Base-by-base conservation (phyloP, 257 asterid genomes). In the Nyctanthes arbortristis region DNA sequence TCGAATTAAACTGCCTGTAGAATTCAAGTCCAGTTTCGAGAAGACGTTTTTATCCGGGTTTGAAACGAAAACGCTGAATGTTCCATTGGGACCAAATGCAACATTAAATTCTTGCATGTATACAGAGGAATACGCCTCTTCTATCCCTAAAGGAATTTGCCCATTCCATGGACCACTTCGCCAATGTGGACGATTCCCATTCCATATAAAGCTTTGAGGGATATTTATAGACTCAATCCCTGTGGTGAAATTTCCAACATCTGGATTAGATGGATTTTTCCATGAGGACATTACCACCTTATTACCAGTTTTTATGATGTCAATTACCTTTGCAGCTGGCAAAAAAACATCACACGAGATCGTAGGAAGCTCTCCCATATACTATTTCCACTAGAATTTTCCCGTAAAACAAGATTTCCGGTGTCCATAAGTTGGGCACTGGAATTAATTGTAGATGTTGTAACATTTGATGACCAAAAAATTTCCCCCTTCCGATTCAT, bases 181-280 rank as follows among this genome's bases (percentile, higher is more conserved):
- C n/a, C n/a, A n/a, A n/a, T 5, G 85, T 87, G 31, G 89, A 88
- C 67, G 83, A 80, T 68, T 80, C 39, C 85, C 84, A 82, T 70
- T 70, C 88, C 88, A 85, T 14, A 62, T 83, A 78, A 58, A 61
- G 3, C 83, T 66, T 27, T 85, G 87, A 0, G 84, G 82, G 69
- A 81, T 68, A 1, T 49, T 45, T 39, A 27, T 12, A 5, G 80
- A 77, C 28, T 67, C 79, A 27, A 83, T 83, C n/a, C 87, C 85
- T 1, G 73, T 7, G 12, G 81, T 73, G 74, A 78, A 85, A 54
- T 34, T 59, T 11, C 91, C 88, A 0, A 10, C 27, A 4, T 3
- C 45, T 0, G 91, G 91, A 37, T 77, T 59, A 22, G 76, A 34
- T 8, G 4, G 75, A 27, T 70, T 79, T 55, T 56, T 79, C 88